Percentiles rank a stretch among this genome's conserved stretches.
These are phyloP conservation scores for Penstemon newberryi DNA, from an alignment of 257 asterid genomes.

Conservation along the genomic window DNA sequence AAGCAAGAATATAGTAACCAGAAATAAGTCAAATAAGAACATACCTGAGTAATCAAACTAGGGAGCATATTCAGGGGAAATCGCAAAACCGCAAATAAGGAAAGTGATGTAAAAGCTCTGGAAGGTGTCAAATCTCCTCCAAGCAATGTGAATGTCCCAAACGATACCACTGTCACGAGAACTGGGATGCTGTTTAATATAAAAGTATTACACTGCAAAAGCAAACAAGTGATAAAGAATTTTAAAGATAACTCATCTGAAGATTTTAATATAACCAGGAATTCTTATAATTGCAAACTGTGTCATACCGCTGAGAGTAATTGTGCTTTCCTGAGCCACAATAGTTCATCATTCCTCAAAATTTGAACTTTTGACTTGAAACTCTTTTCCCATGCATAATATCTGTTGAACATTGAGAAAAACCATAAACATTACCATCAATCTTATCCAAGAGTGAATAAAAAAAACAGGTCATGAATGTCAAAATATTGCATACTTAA, in stretches of 20 bases:
- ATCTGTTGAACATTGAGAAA: conserved; percentile 42
- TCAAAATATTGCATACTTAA: conserved; percentile 51
- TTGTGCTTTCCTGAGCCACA: conserved; percentile 77
- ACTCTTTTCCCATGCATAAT: conserved; percentile 87
- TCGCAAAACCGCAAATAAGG: conserved; percentile 75
- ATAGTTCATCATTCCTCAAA: conserved; percentile 64
- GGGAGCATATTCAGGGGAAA: conserved; percentile 86
- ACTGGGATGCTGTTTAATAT: conserved; percentile 80
- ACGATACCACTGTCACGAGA: conserved; percentile 75
- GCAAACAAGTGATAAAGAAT: conserved; percentile 18
- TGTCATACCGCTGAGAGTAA: conserved; percentile 69
- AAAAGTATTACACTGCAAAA: conserved; percentile 77
- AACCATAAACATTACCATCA: conserved; percentile 18
- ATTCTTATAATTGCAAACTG: not conserved
- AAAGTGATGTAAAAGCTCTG: conserved; percentile 83
- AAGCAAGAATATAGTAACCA: conserved; percentile 7
- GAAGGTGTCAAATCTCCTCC: conserved; percentile 93
- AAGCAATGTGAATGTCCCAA: conserved; percentile 69
- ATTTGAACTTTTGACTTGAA: conserved; percentile 68
- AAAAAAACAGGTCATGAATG: conserved; percentile 4
- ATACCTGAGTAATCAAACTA: conserved; percentile 83
- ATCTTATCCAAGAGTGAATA: not conserved
- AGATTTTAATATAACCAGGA: too few relatives aligned
- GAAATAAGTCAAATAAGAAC: conserved; percentile 16
- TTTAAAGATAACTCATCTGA: too few relatives aligned